Evolutionary conservation across 805 yeast species (phyloP), one percentile per base, ranked within the genome.

Genomic region (Dipodascus albidus): DNA sequence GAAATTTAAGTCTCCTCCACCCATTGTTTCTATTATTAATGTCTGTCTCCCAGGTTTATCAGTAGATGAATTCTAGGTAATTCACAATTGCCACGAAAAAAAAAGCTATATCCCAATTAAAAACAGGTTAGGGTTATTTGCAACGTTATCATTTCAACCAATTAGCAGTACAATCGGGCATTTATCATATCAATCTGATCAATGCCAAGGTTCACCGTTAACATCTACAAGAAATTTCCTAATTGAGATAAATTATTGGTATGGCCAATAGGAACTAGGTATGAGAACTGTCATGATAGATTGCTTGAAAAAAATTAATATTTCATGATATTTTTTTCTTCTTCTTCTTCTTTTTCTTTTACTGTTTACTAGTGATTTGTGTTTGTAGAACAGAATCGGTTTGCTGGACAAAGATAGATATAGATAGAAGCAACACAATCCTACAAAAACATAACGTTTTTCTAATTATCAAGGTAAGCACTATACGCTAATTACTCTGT

Each of bases 1-100:
- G 53, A 90, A 68, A 65, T 91, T 91, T 57, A 91, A 74, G 67
- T 90, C 96, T 3, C 89, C 87, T 0, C 89, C 27, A 38, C 44
- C 44, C 44, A 38, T 38, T 6, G 9, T 31, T 9, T 31, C 9
- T 31, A 9, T 15, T 31, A 15, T 31, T 38, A 6, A 38, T 11
- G 6, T 27, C 33, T 27, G 33, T 6, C 33, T 6, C 9, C 11
- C 11, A 11, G 11, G 6, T 27, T 6, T 27, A 27, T 27, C 9
- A 27, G 33, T 27, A 27, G 33, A 27, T 27, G 9, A 27, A 27
- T 27, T 11, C n/a, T n/a, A n/a, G n/a, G n/a, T n/a, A n/a, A n/a
- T n/a, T n/a, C n/a, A n/a, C n/a, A 27, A 27, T 27, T 27, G 33
- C 33, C 33, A 27, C 33, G 33, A 6, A 6, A 11, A 27, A 6